Conservation (phyloP, 2,329 filamentous ascomycete species). For the Metarhizium sp. region DNA sequence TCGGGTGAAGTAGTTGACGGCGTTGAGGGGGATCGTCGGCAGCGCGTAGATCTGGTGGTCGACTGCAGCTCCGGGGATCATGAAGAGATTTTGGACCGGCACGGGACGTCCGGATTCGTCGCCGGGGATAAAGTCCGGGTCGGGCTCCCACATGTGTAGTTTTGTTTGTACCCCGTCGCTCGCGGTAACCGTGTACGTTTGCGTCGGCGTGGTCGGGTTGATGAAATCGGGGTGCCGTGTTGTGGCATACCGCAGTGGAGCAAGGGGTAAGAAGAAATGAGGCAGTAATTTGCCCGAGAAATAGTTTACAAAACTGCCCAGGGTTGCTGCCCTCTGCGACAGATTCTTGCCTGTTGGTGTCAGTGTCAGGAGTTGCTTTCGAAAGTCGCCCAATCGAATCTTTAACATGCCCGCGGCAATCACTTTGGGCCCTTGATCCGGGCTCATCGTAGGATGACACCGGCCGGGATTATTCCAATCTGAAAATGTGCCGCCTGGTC, state of each 20-base stretch:
- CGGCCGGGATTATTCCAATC: too few species aligned
- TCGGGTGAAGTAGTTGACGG: constrained; percentile 52
- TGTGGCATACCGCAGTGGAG: constrained; percentile 44
- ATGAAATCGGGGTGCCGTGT: constrained; percentile 36
- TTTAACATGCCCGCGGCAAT: constrained; percentile 49
- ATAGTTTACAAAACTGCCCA: constrained; percentile 42
- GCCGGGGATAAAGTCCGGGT: constrained; percentile 23
- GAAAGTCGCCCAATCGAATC: constrained; percentile 42
- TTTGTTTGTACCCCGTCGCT: constrained; percentile 41
- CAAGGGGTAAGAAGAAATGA: constrained; percentile 45
- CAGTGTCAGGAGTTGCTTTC: constrained; percentile 44
- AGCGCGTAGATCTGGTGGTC: constrained; percentile 55
- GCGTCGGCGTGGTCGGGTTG: constrained; percentile 38
- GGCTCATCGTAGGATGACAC: neutral
- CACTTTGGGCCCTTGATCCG: neutral
- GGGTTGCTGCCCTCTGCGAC: constrained; percentile 33
- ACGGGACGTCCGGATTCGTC: constrained; percentile 5
- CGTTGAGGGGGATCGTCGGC: constrained; percentile 53
- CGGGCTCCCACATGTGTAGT: constrained; percentile 49
- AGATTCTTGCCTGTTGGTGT: constrained; percentile 38
- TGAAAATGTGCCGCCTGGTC: neutral
- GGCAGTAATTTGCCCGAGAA: constrained; percentile 44
- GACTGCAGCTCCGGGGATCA: constrained; percentile 54
- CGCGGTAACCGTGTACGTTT: constrained; percentile 37
- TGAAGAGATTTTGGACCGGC: constrained; percentile 38